These are phyloP conservation scores for Calvatia gigantea DNA, from an alignment of 768 basidiomycete genomes.

Conservation along the genomic window DNA sequence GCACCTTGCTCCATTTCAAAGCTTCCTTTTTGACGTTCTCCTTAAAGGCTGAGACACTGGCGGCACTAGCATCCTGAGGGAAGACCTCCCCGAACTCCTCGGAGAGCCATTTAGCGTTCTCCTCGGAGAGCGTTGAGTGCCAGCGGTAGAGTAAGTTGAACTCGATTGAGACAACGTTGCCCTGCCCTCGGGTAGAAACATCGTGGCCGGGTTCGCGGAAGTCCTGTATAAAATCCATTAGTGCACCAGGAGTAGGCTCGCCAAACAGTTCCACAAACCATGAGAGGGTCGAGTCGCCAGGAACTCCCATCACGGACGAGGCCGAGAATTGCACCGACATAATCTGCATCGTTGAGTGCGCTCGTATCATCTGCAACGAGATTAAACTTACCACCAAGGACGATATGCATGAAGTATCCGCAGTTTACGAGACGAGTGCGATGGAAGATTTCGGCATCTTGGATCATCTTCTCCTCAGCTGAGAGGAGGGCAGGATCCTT, in stretches of 20 bases:
- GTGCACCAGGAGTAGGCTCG: background rate
- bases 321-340: slow-evolving; percentile 72
- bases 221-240: slow-evolving; percentile 29
- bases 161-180: slow-evolving; percentile 75
- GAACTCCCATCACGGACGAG: slow-evolving; percentile 56
- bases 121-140: slow-evolving; percentile 58
- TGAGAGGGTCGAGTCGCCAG: slow-evolving; percentile 71
- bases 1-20: slow-evolving; percentile 16
- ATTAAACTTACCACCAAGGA: slow-evolving; percentile 44
- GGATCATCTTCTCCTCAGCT: slow-evolving; percentile 27
- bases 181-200: slow-evolving; percentile 60
- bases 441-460: slow-evolving; percentile 79
- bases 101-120: slow-evolving; percentile 56
- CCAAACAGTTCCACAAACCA: slow-evolving; percentile 32
- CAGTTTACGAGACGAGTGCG: slow-evolving; percentile 72
- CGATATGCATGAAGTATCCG: slow-evolving; percentile 66
- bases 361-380: background rate
- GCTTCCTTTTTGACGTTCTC: slow-evolving; percentile 26
- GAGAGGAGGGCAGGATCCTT: slow-evolving; percentile 19
- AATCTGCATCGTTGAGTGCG: slow-evolving; percentile 36
- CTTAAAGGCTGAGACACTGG: slow-evolving; percentile 36
- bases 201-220: slow-evolving; percentile 50
- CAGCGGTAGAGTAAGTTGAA: slow-evolving; percentile 67
- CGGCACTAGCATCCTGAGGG: slow-evolving; percentile 33
- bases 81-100: slow-evolving; percentile 43